These are phyloP conservation scores for Madurella fahalii DNA, from an alignment of 2,329 filamentous ascomycete species.

Conservation along the genomic window DNA sequence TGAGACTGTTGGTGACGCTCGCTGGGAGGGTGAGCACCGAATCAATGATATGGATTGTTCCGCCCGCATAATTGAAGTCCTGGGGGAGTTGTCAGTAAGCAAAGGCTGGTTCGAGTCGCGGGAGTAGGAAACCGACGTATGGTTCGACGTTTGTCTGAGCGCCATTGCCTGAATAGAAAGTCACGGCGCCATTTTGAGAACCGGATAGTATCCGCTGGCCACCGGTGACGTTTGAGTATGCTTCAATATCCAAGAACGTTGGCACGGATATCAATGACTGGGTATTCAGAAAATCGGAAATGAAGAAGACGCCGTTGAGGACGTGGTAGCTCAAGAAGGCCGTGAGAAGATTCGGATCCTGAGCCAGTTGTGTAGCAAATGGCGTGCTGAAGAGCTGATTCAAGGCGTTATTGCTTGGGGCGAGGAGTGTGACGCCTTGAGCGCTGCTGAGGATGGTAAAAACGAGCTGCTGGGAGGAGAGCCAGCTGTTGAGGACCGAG, in stretches of 20 bases:
- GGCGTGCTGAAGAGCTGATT: constrained; percentile 35
- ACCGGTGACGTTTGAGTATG: constrained; percentile 55
- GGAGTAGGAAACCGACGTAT: constrained; percentile 38
- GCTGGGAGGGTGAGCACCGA: constrained; percentile 43
- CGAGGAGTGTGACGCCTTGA: constrained; percentile 54
- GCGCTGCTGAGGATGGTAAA: constrained; percentile 35
- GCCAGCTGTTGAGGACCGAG: constrained; percentile 29
- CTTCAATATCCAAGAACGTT: constrained; percentile 44
- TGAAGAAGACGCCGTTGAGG: constrained; percentile 46
- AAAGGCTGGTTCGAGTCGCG: too few relatives aligned
- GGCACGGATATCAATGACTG: constrained; percentile 32
- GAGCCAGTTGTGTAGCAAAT: constrained; percentile 23
- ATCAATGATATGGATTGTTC: constrained; percentile 52
- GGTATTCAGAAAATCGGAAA: constrained; percentile 28
- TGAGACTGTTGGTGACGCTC: constrained; percentile 39
- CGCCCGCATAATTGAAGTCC: constrained; percentile 52
- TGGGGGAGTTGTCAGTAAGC: constrained; percentile 24
- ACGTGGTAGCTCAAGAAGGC: constrained; percentile 57
- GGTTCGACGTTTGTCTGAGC: constrained; percentile 44
- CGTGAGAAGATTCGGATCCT: constrained; percentile 26
- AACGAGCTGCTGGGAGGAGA: constrained; percentile 35
- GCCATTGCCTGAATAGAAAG: constrained; percentile 50
- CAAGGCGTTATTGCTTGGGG: constrained; percentile 51
- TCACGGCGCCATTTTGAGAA: constrained; percentile 39
- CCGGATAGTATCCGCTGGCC: constrained; percentile 53